Conservation (phyloP, 345 rosid genomes). For the Punica granatum region DNA sequence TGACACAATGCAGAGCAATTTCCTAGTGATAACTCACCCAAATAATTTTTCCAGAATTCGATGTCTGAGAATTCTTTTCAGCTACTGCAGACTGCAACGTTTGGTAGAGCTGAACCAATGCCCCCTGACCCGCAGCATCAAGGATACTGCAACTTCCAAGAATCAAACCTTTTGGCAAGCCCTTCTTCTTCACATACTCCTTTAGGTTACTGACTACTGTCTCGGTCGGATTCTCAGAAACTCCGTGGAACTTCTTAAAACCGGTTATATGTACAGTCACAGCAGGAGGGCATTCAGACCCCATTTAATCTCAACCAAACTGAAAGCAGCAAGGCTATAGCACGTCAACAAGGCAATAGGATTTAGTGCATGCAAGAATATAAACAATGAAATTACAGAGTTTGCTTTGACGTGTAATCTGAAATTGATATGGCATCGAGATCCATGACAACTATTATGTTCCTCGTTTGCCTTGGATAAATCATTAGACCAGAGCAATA, state of each 20-base stretch:
- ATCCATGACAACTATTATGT: neutral
- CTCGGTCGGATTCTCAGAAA: conserved; percentile 92
- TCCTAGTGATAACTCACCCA: conserved; percentile 50
- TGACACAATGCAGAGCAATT: neutral
- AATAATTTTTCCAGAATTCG: conserved; percentile 37
- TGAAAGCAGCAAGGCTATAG: conserved; percentile 1
- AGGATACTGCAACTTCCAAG: conserved; percentile 78
- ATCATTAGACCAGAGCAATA: neutral
- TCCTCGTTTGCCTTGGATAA: neutral
- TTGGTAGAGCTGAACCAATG: conserved; percentile 48
- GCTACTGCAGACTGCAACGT: conserved; percentile 47
- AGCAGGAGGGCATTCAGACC: conserved; percentile 86
- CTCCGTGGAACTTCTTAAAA: conserved; percentile 97
- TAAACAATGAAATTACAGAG: neutral
- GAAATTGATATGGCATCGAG: neutral
- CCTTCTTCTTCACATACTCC: conserved; percentile 62
- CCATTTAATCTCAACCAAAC: conserved; percentile 37
- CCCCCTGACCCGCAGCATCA: conserved; percentile 91
- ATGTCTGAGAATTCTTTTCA: conserved; percentile 39
- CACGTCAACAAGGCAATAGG: conserved; percentile 1
- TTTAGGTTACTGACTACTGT: conserved; percentile 55
- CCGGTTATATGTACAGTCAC: conserved; percentile 86
- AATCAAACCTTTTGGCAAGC: conserved; percentile 59
- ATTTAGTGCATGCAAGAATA: conserved; percentile 12
- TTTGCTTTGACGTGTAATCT: neutral